phyloP scores from a whole-genome alignment of 2,329 filamentous ascomycete species.

The Calonectria pauciramosa region DNA sequence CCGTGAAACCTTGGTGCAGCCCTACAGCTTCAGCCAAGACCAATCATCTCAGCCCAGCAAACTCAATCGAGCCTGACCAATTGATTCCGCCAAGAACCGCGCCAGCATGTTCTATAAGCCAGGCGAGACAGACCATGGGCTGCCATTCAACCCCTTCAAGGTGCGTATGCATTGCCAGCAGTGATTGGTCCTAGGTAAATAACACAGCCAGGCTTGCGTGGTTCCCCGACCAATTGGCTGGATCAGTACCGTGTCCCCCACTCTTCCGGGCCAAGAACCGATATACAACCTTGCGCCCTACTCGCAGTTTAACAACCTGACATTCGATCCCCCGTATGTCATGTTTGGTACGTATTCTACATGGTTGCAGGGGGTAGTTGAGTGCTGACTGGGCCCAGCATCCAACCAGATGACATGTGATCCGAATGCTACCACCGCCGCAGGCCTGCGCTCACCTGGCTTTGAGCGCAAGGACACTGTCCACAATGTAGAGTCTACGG shows the following conservation, averaged over 20 bases:
- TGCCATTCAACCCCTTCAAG: slow-evolving; percentile 21
- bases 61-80: background rate
- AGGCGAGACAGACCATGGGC: slow-evolving; percentile 16
- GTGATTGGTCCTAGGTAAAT: background rate
- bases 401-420: slow-evolving; percentile 13
- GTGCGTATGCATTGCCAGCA: background rate
- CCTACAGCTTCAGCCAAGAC: background rate
- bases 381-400: background rate
- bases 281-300: slow-evolving; percentile 24
- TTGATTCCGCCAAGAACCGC: background rate
- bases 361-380: background rate
- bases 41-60: background rate
- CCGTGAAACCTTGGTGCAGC: background rate
- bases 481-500: slow-evolving; percentile 18
- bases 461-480: slow-evolving; percentile 24
- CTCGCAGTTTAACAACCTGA: slow-evolving; percentile 24
- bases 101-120: slow-evolving; percentile 21
- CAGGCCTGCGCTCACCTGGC: background rate
- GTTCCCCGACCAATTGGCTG: slow-evolving; percentile 22
- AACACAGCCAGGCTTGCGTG: slow-evolving; percentile 4
- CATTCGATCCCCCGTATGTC: slow-evolving; percentile 23
- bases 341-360: slow-evolving; percentile 2
- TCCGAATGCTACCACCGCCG: background rate
- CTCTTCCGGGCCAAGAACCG: background rate
- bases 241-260: slow-evolving; percentile 16